Percentiles rank a stretch among this genome's conserved stretches.
Evolutionary conservation across 345 rosid genomes (phyloP).

Genomic region (Raphanus sativus): DNA sequence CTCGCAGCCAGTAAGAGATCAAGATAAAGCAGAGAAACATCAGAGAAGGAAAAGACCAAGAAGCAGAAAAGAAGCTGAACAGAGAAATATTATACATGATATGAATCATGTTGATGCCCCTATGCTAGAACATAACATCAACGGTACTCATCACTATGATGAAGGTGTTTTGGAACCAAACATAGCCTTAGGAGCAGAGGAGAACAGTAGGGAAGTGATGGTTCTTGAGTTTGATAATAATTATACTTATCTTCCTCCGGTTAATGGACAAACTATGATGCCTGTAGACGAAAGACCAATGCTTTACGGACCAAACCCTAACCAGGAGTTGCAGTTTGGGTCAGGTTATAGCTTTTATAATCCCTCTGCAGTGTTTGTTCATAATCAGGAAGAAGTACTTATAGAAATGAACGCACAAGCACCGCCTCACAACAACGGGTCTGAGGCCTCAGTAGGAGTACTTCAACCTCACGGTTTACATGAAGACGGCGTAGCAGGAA

Average conservation of each 20-base stretch:
- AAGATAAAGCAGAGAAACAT: slow-evolving; percentile 45
- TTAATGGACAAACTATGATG: slow-evolving; percentile 51
- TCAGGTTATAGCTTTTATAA: slow-evolving; percentile 48
- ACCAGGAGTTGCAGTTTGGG: slow-evolving; percentile 48
- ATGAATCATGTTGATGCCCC: slow-evolving; percentile 51
- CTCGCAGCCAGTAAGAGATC: slow-evolving; percentile 37
- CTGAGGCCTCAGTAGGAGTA: slow-evolving; percentile 44
- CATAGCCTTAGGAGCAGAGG: slow-evolving; percentile 38
- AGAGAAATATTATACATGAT: slow-evolving; percentile 53
- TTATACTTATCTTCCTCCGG: slow-evolving; percentile 47
- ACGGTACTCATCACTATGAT: slow-evolving; percentile 32
- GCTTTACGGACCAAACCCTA: slow-evolving; percentile 51
- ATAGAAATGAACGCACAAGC: slow-evolving; percentile 38
- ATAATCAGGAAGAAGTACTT: slow-evolving; percentile 40
- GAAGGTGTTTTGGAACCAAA: slow-evolving; percentile 41
- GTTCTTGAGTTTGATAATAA: slow-evolving; percentile 46
- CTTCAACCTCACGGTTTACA: slow-evolving; percentile 34
- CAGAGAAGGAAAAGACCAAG: slow-evolving; percentile 50
- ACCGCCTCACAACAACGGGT: slow-evolving; percentile 32
- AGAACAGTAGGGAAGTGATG: slow-evolving; percentile 42
- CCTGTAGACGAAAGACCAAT: slow-evolving; percentile 56
- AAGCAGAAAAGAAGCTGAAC: slow-evolving; percentile 38
- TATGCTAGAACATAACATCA: slow-evolving; percentile 46
- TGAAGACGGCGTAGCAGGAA: slow-evolving; percentile 45
- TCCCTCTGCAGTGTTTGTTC: slow-evolving; percentile 48